Evolutionary conservation across 768 basidiomycete species (phyloP), one percentile per base, ranked within the genome.

Genomic region (Mycena vulgaris): DNA sequence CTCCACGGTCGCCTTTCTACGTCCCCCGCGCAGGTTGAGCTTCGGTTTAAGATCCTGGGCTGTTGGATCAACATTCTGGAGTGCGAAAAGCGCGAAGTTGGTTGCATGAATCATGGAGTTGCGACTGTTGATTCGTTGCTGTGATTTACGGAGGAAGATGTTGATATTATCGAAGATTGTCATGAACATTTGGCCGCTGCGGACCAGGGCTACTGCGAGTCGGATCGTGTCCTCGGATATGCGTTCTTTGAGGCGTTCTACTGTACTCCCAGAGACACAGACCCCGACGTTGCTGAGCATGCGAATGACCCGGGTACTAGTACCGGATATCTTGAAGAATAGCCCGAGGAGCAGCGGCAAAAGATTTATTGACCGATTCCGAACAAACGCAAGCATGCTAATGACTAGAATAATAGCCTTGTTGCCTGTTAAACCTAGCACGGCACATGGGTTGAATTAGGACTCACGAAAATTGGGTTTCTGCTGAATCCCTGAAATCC

Each of bases 151-250:
- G 1, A 80, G 64, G 56, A 75, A 80, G 33, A 81, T 71, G 48
- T 81, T 81, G 76, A 80, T 79, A 57, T 81, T 80, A 59, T 81
- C 77, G 66, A 79, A 81, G 30, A 78, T 74, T 21, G 62, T 65
- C 30, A 61, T 64, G 40, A 71, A 76, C 17, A 72, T 64, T 27
- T 65, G 28, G 19, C 72, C 73, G 23, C 75, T 75, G 31, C 25
- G 70, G 5, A 79, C 72, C 14, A 79, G 71, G 1, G 74, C 63
- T 8, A 72, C 55, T 16, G 76, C 78, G 27, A 66, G 59, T 3
- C 23, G n/a, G 6, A 75, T 75, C 4, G 77, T 75, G 48, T 80
- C 77, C 0, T 75, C 72, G 8, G 76, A 79, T 19, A 80, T 69
- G 16, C 42, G 23, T 37, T 72, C 65, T 56, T 80, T 80, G 14